Evolutionary conservation across 2,329 filamentous ascomycete genomes (phyloP).

Genomic region (Pezicula neosporulosa): DNA sequence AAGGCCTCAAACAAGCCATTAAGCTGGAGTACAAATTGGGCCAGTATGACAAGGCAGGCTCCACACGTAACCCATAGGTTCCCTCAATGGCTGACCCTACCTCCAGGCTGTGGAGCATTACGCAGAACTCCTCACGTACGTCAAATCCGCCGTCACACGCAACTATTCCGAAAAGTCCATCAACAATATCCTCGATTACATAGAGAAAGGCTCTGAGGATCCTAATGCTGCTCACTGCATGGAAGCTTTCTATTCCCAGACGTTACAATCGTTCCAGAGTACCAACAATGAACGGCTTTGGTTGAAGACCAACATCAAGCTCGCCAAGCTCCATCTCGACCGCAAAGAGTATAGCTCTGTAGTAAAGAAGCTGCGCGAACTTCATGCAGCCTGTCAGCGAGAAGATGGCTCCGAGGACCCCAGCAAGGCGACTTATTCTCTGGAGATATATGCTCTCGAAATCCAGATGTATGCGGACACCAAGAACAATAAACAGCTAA

Average conservation of each 20-base stretch:
- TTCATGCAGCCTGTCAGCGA: conserved; percentile 84
- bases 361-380: conserved; percentile 78
- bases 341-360: conserved; percentile 82
- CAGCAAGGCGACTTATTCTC: conserved; percentile 91
- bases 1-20: conserved; percentile 95
- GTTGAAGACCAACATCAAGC: conserved; percentile 98
- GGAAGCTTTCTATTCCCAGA: conserved; percentile 93
- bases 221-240: conserved; percentile 75
- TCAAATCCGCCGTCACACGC: conserved; percentile 92
- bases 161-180: conserved; percentile 99
- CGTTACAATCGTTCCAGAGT: conserved; percentile 89
- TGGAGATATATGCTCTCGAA: conserved; percentile 94
- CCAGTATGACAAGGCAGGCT: conserved; percentile 72
- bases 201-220: conserved; percentile 82
- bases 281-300: conserved; percentile 97
- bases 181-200: conserved; percentile 98
- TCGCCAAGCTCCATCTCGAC: conserved; percentile 86
- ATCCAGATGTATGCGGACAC: conserved; percentile 99
- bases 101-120: conserved; percentile 84
- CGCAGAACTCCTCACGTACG: conserved; percentile 91
- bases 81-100: background rate
- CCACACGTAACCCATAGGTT: background rate
- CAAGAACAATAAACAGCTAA: conserved; percentile 95
- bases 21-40: conserved; percentile 94
- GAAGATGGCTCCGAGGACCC: conserved; percentile 87